These are phyloP conservation scores for Leccinum solheimii DNA, from an alignment of 1,284 basidiomycete genomes.

Conservation along the genomic window DNA sequence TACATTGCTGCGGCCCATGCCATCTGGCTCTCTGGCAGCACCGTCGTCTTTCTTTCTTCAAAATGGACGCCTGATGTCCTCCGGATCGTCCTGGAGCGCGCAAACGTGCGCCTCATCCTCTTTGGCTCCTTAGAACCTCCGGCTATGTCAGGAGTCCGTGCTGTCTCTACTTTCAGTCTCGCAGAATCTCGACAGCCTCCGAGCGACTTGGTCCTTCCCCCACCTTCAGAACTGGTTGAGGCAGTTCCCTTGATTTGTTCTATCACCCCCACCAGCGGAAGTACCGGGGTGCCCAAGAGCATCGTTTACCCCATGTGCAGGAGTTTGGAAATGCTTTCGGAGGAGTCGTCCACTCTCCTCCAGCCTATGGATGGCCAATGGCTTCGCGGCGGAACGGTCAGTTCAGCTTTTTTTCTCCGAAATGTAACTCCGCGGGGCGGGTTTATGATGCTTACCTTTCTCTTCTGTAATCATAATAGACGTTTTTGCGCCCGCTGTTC, in stretches of 20 bases:
- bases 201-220: constrained; percentile 11
- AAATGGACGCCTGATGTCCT: constrained; percentile 30
- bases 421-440: neutral
- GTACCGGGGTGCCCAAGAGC: constrained; percentile 30
- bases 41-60: constrained; percentile 29
- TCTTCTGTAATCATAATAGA: constrained; percentile 11
- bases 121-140: constrained; percentile 21
- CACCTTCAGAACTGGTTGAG: constrained; percentile 13
- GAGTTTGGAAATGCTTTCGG: constrained; percentile 23
- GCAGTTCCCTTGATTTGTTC: constrained; percentile 24
- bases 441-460: neutral
- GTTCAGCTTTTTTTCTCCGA: neutral
- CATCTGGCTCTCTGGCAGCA: constrained; percentile 27
- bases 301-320: constrained; percentile 31
- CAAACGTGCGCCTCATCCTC: constrained; percentile 20
- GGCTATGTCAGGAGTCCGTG: constrained; percentile 3
- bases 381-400: constrained; percentile 30
- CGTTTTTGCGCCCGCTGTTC: constrained; percentile 30
- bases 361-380: constrained; percentile 28
- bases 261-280: constrained; percentile 29
- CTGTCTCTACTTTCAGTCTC: constrained; percentile 23
- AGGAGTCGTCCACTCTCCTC: constrained; percentile 29
- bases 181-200: constrained; percentile 8
- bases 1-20: constrained; percentile 31
- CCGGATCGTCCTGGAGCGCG: constrained; percentile 20